A percentile compares a stretch with the other conserved stretches of the same genome.
phyloP scores from a whole-genome alignment of 352 stramenopile genomes.

The Globisporangium mamillatum region DNA sequence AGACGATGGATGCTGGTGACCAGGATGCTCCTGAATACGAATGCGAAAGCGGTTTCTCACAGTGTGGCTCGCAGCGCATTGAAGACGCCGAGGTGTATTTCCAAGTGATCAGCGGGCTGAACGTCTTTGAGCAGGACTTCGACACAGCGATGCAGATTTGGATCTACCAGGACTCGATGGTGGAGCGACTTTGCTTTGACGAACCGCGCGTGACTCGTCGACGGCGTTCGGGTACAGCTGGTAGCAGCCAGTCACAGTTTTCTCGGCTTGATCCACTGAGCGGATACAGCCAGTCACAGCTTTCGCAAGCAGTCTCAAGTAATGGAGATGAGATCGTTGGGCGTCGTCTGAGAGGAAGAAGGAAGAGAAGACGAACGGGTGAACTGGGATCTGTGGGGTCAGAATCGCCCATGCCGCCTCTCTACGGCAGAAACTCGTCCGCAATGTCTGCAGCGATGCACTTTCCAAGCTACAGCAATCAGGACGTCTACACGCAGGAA shows the following conservation, averaged over 20 bases:
- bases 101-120: constrained; percentile 19
- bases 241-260: constrained; percentile 3
- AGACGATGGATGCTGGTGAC: neutral
- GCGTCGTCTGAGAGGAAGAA: neutral
- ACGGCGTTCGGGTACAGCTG: neutral
- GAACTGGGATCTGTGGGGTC: neutral
- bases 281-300: constrained; percentile 1
- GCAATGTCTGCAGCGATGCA: neutral
- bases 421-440: neutral
- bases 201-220: constrained; percentile 21
- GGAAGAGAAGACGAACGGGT: constrained; percentile 1
- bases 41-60: neutral
- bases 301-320: neutral
- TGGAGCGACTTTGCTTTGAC: constrained; percentile 39
- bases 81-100: neutral
- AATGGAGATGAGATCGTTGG: neutral
- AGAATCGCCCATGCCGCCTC: neutral
- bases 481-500: constrained; percentile 6
- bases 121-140: constrained; percentile 65
- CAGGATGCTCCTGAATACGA: neutral
- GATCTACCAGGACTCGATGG: constrained; percentile 45
- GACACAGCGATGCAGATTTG: constrained; percentile 67
- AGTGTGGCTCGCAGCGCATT: neutral
- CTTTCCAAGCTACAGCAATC: neutral
- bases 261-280: neutral